These are phyloP conservation scores for Phytomonas francai DNA, from an alignment of 208 protist genomes.

Conservation along the genomic window DNA sequence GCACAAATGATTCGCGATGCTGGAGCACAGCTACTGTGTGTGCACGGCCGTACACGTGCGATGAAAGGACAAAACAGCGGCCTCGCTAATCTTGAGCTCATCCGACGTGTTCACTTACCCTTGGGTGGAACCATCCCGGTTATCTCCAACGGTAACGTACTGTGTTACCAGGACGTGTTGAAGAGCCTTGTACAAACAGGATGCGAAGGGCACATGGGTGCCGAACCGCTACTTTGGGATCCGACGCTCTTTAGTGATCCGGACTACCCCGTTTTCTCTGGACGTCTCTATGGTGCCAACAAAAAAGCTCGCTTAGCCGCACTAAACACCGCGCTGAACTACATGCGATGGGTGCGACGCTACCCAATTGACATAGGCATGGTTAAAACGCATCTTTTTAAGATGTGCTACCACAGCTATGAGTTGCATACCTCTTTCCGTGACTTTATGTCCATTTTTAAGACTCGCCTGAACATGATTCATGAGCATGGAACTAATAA, in stretches of 20 bases:
- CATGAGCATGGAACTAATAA: background rate
- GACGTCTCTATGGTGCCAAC: slow-evolving; percentile 17
- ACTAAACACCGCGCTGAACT: slow-evolving; percentile 38
- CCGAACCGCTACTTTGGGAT: slow-evolving; percentile 83
- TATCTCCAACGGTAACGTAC: slow-evolving; percentile 87
- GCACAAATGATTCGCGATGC: slow-evolving; percentile 79
- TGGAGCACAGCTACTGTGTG: slow-evolving; percentile 64
- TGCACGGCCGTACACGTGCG: slow-evolving; percentile 84
- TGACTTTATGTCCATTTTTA: slow-evolving; percentile 28
- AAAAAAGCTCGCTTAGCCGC: slow-evolving; percentile 40
- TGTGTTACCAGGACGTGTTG: slow-evolving; percentile 55
- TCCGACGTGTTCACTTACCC: slow-evolving; percentile 39
- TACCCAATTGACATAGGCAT: slow-evolving; percentile 59
- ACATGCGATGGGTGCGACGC: slow-evolving; percentile 39
- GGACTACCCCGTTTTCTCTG: slow-evolving; percentile 23
- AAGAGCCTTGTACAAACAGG: slow-evolving; percentile 29
- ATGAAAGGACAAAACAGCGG: slow-evolving; percentile 74
- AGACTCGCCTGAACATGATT: slow-evolving; percentile 9
- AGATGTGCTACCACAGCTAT: slow-evolving; percentile 82
- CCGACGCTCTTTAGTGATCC: slow-evolving; percentile 58
- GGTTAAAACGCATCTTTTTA: slow-evolving; percentile 84
- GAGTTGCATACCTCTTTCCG: slow-evolving; percentile 46
- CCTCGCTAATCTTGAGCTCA: slow-evolving; percentile 60
- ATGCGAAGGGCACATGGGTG: slow-evolving; percentile 85
- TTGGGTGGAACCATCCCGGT: slow-evolving; percentile 50